phyloP scores from a whole-genome alignment of 495 filamentous ascomycete species.

The Durotheca rogersii region DNA sequence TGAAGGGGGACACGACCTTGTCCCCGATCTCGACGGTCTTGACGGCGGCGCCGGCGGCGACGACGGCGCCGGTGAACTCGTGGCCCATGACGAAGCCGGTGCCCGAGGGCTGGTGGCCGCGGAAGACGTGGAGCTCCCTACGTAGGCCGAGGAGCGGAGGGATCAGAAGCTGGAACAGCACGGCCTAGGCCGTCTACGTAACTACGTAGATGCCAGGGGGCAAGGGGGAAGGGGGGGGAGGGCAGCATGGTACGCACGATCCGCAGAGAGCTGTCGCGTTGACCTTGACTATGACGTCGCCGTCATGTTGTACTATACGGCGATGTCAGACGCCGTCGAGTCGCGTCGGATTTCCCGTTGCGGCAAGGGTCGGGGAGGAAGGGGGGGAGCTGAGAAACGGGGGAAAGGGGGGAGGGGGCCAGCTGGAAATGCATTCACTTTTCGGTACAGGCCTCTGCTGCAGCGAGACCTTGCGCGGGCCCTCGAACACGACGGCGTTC shows the following conservation, averaged over 20 bases:
- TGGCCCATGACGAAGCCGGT: conserved; percentile 63
- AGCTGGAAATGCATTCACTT: too few relatives aligned
- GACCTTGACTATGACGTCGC: conserved; percentile 84
- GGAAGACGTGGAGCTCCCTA: conserved; percentile 88
- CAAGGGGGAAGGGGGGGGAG: conserved; percentile 2
- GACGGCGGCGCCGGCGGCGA: conserved; percentile 66
- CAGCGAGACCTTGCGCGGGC: conserved; percentile 59
- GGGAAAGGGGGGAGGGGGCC: too few relatives aligned
- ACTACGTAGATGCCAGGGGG: too few relatives aligned
- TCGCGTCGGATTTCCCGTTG: too few relatives aligned
- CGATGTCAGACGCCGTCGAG: too few relatives aligned
- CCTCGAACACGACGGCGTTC: conserved; percentile 73
- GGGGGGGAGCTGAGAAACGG: too few relatives aligned
- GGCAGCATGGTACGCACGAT: conserved; percentile 60
- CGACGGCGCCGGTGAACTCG: conserved; percentile 79
- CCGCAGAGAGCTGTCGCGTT: conserved; percentile 85
- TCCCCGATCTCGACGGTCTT: conserved; percentile 73
- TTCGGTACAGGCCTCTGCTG: conserved; percentile 66
- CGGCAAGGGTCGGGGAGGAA: too few relatives aligned
- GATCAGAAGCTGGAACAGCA: conserved; percentile 3
- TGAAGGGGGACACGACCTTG: conserved; percentile 79
- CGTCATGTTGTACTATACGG: conserved; percentile 62
- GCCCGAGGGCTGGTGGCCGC: conserved; percentile 67
- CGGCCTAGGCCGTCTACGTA: too few relatives aligned
- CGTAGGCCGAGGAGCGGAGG: conserved; percentile 5